A percentile compares a stretch with the other conserved stretches of the same genome.
Conservation (phyloP, 2,329 filamentous ascomycete genomes). For the Aspergillus flavus region DNA sequence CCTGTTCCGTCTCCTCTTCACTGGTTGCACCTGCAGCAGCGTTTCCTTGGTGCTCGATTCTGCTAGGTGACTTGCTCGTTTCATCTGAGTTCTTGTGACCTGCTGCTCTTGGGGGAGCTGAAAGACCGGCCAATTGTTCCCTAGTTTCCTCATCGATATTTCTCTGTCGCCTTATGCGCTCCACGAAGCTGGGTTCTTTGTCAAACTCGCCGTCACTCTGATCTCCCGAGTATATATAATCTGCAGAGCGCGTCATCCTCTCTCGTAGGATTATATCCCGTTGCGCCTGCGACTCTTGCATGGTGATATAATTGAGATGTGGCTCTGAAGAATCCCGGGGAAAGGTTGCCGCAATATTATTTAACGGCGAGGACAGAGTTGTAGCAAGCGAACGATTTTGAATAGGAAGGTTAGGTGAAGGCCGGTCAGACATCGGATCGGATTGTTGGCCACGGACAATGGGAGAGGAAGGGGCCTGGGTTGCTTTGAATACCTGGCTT, state of each 20-base stretch:
- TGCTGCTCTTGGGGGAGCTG: conserved; percentile 32
- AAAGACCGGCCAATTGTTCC: conserved; percentile 39
- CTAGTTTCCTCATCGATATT: conserved; percentile 37
- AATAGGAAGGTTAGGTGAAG: conserved; percentile 52
- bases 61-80: conserved; percentile 2
- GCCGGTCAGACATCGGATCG: conserved; percentile 49
- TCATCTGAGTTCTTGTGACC: conserved; percentile 6
- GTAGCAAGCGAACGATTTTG: conserved; percentile 39
- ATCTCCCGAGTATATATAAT: conserved; percentile 36
- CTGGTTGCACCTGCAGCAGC: conserved; percentile 29
- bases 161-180: conserved; percentile 36
- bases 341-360: conserved; percentile 34
- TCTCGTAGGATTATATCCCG: conserved; percentile 38
- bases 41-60: conserved; percentile 25
- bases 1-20: conserved; percentile 52
- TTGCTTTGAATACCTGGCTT: conserved; percentile 52
- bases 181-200: conserved; percentile 44
- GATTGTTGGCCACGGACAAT: conserved; percentile 38
- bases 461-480: conserved; percentile 52
- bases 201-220: conserved; percentile 48
- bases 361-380: conserved; percentile 42
- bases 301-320: conserved; percentile 46
- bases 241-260: conserved; percentile 38
- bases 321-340: conserved; percentile 44
- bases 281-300: conserved; percentile 49